Evolutionary conservation across 495 filamentous ascomycete species (phyloP), one percentile per base, ranked within the genome.

Genomic region (Parathielavia appendiculata): DNA sequence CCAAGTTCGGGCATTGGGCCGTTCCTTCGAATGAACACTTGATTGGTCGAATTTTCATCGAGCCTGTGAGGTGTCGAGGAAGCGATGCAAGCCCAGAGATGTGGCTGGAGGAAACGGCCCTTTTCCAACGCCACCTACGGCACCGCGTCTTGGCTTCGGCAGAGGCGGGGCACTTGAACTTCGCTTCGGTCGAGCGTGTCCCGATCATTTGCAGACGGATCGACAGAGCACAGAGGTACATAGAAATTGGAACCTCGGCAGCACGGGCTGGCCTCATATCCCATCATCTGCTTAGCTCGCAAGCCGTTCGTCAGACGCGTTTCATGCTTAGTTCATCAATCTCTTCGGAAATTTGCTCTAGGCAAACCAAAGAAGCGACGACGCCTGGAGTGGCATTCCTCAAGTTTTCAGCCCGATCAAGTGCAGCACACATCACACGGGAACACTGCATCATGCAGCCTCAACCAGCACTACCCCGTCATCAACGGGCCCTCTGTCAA

Each of bases 91-190:
- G 44, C 53, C 49, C 51, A 57, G 59, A 54, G 44, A 54, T 62
- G 60, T 62, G 60, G 60, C 60, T 62, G 49, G 50, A 43, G 55
- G 20, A 61, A 62, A 62, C 60, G 60, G 60, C 60, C 60, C 60
- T 62, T 62, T 62, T 62, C 35, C 52, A 35, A 36, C 41, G 59
- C 55, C 50, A 35, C 46, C 40, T 51, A 32, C 59, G 59, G 59
- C 58, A 51, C 44, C 41, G 30, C 46, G 22, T 41, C 52, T 60
- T 56, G 45, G 52, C 59, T 50, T 40, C 52, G 30, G 45, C 48
- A 10, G 5, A 38, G 40, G 38, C 23, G 14, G 41, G 30, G 44
- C 54, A 38, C n/a, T 23, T 11, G 1, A 8, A 34, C 39, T 35
- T 56, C 16, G 23, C 32, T 44, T 38, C 16, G 35, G 35, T 14